Percentiles rank a stretch among this genome's conserved stretches.
Evolutionary conservation across 257 asterid genomes (phyloP).

Genomic region (Gentiana macrophylla): DNA sequence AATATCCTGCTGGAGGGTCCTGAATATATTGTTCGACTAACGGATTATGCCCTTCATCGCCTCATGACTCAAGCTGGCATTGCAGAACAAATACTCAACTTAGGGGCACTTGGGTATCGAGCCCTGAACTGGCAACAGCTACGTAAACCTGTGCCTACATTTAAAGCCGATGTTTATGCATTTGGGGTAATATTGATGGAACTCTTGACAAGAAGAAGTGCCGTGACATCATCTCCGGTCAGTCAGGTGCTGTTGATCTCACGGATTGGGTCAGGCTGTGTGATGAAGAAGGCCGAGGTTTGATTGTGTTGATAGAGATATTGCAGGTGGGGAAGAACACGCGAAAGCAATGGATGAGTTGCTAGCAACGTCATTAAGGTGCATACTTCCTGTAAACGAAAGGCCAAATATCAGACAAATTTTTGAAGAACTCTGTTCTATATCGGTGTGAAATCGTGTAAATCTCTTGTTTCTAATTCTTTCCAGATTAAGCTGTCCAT

Average conservation of each 20-base stretch:
- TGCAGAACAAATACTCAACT: conserved; percentile 79
- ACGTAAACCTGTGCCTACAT: conserved; percentile 63
- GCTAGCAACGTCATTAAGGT: conserved; percentile 71
- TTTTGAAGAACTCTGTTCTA: conserved; percentile 54
- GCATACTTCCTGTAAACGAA: conserved; percentile 80
- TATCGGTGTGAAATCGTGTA: conserved; percentile 67
- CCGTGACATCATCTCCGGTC: conserved; percentile 92
- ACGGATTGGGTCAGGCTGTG: conserved; percentile 92
- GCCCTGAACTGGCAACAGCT: conserved; percentile 74
- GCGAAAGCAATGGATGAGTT: conserved; percentile 68
- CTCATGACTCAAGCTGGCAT: conserved; percentile 86
- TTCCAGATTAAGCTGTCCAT: conserved; percentile 29
- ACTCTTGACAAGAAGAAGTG: conserved; percentile 83
- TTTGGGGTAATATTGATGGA: conserved; percentile 96
- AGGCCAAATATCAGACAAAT: conserved; percentile 90
- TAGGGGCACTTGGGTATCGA: conserved; percentile 88
- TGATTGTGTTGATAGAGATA: conserved; percentile 86
- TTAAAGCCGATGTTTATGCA: conserved; percentile 86
- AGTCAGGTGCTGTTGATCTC: conserved; percentile 89
- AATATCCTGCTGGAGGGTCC: conserved; percentile 63
- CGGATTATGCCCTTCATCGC: conserved; percentile 93
- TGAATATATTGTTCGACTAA: conserved; percentile 41
- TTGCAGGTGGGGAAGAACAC: conserved; percentile 73
- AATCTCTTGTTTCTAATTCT: conserved; percentile 44
- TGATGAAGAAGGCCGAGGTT: conserved; percentile 75